Evolutionary conservation across 1,284 basidiomycete species (phyloP).

Genomic region (Sanghuangporus weigelae): DNA sequence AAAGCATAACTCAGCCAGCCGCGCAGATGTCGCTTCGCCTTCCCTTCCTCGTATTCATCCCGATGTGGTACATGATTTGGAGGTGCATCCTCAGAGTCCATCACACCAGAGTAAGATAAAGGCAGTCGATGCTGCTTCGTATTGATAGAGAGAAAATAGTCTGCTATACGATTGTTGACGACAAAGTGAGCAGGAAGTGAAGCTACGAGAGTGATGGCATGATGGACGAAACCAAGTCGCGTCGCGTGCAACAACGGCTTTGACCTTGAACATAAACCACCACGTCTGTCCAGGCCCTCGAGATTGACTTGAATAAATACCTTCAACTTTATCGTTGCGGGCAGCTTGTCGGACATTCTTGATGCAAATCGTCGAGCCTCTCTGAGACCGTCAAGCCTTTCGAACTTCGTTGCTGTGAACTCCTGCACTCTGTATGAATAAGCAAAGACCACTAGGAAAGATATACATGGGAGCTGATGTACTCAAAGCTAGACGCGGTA

Average conservation of each 20-base stretch:
- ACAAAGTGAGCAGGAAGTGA: neutral
- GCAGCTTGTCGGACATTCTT: no score
- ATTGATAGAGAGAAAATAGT: neutral
- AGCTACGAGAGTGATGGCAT: neutral
- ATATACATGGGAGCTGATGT: no score
- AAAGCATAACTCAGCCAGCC: slow-evolving; percentile 78
- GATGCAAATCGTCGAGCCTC: no score
- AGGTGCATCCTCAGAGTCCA: neutral
- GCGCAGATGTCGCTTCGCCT: slow-evolving; percentile 36
- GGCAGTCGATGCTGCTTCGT: neutral
- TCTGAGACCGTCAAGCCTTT: no score
- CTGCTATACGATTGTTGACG: neutral
- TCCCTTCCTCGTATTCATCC: neutral
- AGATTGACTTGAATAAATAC: no score
- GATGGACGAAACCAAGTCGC: neutral
- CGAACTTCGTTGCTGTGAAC: no score
- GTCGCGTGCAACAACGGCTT: neutral
- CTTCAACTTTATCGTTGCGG: no score
- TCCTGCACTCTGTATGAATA: no score
- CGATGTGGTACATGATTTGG: neutral
- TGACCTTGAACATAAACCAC: no score
- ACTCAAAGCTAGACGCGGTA: no score
- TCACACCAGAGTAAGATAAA: neutral
- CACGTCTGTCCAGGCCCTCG: no score
- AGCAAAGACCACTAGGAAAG: no score